phyloP scores from a whole-genome alignment of 2,329 filamentous ascomycete genomes.

The Hymenoscyphus linearis region DNA sequence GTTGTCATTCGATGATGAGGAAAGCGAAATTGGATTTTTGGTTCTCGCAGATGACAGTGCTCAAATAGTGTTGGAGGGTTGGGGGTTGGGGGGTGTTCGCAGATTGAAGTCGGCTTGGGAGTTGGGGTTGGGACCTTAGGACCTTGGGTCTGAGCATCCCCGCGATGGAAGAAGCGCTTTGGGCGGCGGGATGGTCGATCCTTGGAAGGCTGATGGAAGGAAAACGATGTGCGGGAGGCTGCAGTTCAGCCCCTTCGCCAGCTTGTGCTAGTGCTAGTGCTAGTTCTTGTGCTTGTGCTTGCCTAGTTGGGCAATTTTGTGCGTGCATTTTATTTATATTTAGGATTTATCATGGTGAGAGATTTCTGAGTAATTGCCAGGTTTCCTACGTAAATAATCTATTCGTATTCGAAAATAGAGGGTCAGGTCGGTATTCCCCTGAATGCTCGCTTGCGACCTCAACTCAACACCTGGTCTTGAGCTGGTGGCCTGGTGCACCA shows the following conservation, averaged over 20 bases:
- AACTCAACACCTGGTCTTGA: no score
- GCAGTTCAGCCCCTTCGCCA: neutral
- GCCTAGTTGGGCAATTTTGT: neutral
- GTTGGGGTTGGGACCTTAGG: no score
- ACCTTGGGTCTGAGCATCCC: neutral
- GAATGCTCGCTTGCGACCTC: no score
- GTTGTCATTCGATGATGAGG: constrained; percentile 1
- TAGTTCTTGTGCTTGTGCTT: neutral
- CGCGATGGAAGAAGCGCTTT: neutral
- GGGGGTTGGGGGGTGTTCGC: no score
- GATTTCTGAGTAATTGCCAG: neutral
- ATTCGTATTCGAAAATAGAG: no score
- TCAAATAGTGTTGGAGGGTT: no score
- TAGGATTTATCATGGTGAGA: neutral
- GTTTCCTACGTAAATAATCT: no score
- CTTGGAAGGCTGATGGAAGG: neutral
- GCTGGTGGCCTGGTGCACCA: no score
- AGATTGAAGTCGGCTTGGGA: no score
- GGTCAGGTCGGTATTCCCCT: no score
- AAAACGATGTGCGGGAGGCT: neutral
- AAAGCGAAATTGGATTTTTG: neutral
- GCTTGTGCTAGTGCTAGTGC: no score
- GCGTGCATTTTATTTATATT: neutral
- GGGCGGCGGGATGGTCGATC: neutral
- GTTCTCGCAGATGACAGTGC: neutral